A percentile compares a stretch with the other conserved stretches of the same genome.
phyloP scores from a whole-genome alignment of 805 yeast species.

The Candida endomychidarum region DNA sequence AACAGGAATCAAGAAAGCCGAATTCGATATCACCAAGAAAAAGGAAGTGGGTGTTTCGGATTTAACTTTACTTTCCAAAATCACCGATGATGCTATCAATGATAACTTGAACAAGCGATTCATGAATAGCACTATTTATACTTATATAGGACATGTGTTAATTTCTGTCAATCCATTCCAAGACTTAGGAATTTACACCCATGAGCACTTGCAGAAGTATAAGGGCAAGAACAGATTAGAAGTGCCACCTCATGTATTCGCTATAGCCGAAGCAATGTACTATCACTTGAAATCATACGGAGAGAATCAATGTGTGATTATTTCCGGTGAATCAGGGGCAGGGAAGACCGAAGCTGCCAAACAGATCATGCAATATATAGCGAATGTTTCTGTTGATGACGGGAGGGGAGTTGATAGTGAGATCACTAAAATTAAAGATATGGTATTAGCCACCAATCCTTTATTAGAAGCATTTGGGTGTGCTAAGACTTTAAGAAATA shows the following conservation, averaged over 20 bases:
- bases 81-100: conserved; percentile 88
- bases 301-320: conserved; percentile 95
- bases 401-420: conserved; percentile 40
- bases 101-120: conserved; percentile 89
- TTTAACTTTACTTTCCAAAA: conserved; percentile 81
- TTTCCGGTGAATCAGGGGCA: conserved; percentile 97
- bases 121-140: conserved; percentile 85
- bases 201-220: conserved; percentile 68
- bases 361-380: conserved; percentile 95
- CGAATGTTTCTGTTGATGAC: conserved; percentile 75
- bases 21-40: conserved; percentile 82
- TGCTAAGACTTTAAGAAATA: conserved; percentile 87
- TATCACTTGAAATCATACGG: conserved; percentile 91
- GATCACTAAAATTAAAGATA: conserved; percentile 87
- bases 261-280: conserved; percentile 96
- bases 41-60: conserved; percentile 99
- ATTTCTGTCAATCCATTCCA: conserved; percentile 96
- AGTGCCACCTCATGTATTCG: conserved; percentile 97
- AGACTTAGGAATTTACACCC: conserved; percentile 93
- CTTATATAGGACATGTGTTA: conserved; percentile 90
- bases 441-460: conserved; percentile 97
- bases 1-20: conserved; percentile 74
- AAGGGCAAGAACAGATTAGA: conserved; percentile 92
- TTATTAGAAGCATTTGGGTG: conserved; percentile 89
- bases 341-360: conserved; percentile 98